Evolutionary conservation across 2,329 filamentous ascomycete genomes (phyloP).

Genomic region (Fusarium sp.): DNA sequence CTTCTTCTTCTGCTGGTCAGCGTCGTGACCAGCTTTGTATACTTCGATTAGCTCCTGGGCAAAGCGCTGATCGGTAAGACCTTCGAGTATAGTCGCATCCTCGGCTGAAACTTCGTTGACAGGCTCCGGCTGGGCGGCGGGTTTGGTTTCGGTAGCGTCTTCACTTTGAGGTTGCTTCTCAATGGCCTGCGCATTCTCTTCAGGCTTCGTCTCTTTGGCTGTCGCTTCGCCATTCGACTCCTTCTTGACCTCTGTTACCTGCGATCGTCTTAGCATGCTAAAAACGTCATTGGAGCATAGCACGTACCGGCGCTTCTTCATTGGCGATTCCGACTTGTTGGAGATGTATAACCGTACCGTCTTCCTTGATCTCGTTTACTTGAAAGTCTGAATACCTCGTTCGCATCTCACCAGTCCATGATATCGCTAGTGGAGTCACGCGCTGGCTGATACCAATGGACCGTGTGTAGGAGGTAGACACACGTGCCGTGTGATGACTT

Average conservation of each 20-base stretch:
- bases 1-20: constrained; percentile 45
- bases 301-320: constrained; percentile 32
- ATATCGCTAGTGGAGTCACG: constrained; percentile 51
- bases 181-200: constrained; percentile 26
- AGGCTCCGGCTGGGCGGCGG: constrained; percentile 35
- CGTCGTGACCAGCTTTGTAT: constrained; percentile 52
- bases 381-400: constrained; percentile 79
- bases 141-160: constrained; percentile 21
- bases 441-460: constrained; percentile 55
- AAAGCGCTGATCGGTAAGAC: constrained; percentile 54
- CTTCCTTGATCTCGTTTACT: constrained; percentile 85
- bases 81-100: constrained; percentile 52
- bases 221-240: constrained; percentile 22
- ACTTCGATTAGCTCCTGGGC: constrained; percentile 56
- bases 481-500: constrained; percentile 47
- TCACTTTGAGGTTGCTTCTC: constrained; percentile 37
- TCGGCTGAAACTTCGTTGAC: constrained; percentile 47
- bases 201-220: constrained; percentile 24
- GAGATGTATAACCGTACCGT: constrained; percentile 81
- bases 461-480: constrained; percentile 49
- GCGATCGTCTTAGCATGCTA: constrained; percentile 19
- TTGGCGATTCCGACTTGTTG: constrained; percentile 55
- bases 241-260: constrained; percentile 31
- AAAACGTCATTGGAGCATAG: neutral
- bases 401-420: constrained; percentile 56